phyloP scores from a whole-genome alignment of 768 basidiomycete genomes.

The Phaeolepiota aurea region DNA sequence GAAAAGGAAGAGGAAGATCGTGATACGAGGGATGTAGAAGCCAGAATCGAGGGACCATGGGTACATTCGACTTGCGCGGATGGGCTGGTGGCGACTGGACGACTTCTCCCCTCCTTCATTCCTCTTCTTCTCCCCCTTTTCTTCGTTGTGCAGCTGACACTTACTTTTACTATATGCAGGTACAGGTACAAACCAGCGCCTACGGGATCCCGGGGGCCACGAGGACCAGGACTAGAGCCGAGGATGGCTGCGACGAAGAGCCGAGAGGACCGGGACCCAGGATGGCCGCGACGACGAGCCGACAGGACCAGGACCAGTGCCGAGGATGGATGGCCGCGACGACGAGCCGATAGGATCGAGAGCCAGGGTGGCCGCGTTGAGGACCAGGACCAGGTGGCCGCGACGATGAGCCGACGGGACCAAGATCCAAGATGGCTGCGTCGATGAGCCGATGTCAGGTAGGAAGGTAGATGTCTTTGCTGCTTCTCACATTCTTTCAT shows the following conservation, averaged over 20 bases:
- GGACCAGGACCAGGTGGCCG: background rate
- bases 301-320: background rate
- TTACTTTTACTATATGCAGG: too few species aligned
- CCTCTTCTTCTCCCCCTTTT: too few species aligned
- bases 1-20: background rate
- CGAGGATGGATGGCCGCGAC: background rate
- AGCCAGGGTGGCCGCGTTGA: background rate
- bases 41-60: background rate
- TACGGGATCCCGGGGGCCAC: too few species aligned
- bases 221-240: background rate
- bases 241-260: background rate
- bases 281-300: background rate
- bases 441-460: background rate
- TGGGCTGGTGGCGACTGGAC: background rate
- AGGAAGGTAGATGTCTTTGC: background rate
- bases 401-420: background rate
- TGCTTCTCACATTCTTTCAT: background rate
- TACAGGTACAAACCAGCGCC: too few species aligned
- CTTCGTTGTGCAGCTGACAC: too few species aligned
- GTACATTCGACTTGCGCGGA: background rate
- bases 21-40: background rate
- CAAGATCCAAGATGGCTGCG: background rate
- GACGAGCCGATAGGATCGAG: background rate
- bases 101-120: background rate
- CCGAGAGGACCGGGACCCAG: background rate